Evolutionary conservation across 2,329 filamentous ascomycete genomes (phyloP).

Genomic region (Cytospora mali): DNA sequence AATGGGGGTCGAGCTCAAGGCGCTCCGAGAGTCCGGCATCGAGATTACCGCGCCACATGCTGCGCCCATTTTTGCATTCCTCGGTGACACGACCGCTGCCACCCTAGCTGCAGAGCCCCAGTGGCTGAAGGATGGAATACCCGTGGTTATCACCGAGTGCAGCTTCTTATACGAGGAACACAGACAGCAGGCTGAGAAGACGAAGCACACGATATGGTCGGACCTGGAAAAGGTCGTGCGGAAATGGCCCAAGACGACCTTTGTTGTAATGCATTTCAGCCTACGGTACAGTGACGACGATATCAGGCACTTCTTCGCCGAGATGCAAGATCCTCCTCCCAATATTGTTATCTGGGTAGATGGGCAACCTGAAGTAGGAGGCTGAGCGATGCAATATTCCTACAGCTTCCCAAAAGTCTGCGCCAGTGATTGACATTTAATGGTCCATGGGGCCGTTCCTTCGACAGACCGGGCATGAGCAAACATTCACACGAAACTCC

Average conservation of each 20-base stretch:
- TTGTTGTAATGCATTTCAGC: conserved; percentile 53
- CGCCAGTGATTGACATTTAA: not conserved
- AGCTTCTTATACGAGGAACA: conserved; percentile 50
- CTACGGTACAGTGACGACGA: conserved; percentile 47
- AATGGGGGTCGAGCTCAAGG: conserved; percentile 41
- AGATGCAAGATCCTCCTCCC: conserved; percentile 41
- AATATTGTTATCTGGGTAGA: conserved; percentile 54
- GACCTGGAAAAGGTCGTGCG: conserved; percentile 49
- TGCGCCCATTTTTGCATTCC: conserved; percentile 49
- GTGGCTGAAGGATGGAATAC: conserved; percentile 44
- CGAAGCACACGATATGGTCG: conserved; percentile 51
- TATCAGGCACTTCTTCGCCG: conserved; percentile 45
- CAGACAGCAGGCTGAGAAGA: conserved; percentile 46
- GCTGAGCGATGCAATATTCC: not conserved
- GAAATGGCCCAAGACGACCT: conserved; percentile 46
- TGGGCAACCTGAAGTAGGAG: conserved; percentile 30
- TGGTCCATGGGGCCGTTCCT: not conserved
- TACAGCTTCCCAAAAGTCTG: not conserved
- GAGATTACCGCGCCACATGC: conserved; percentile 44
- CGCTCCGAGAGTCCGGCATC: conserved; percentile 42
- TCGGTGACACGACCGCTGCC: conserved; percentile 49
- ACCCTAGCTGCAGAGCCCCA: conserved; percentile 43
- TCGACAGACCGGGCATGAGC: not conserved
- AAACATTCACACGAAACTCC: not conserved
- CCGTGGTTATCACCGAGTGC: conserved; percentile 53